Evolutionary conservation across 1,139 yeast genomes (phyloP).

Genomic region (Suhomyces choctaworum): DNA sequence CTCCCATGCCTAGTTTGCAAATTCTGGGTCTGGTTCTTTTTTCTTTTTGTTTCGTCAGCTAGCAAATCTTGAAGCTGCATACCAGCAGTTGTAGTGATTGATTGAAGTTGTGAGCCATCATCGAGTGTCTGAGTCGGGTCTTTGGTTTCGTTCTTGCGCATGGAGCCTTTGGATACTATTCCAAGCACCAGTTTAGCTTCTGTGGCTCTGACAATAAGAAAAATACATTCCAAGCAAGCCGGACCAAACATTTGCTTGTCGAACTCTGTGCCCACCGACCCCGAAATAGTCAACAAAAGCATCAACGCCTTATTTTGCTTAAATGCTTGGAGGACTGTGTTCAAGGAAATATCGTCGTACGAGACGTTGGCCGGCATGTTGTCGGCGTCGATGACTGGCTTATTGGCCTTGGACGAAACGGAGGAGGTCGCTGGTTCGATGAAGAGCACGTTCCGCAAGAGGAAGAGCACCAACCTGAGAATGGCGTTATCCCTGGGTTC

Average conservation of each 20-base stretch:
- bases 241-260: slow-evolving; percentile 61
- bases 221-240: slow-evolving; percentile 69
- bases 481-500: slow-evolving; percentile 73
- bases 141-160: background rate
- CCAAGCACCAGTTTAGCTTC: slow-evolving; percentile 31
- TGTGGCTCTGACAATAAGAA: slow-evolving; percentile 60
- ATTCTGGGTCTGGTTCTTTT: slow-evolving; percentile 49
- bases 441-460: slow-evolving; percentile 72
- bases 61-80: slow-evolving; percentile 55
- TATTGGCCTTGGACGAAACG: slow-evolving; percentile 42
- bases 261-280: slow-evolving; percentile 64
- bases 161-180: slow-evolving; percentile 3
- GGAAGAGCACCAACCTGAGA: slow-evolving; percentile 66
- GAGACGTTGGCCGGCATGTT: slow-evolving; percentile 57
- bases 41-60: slow-evolving; percentile 56
- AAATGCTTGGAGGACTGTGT: slow-evolving; percentile 57
- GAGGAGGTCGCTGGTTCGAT: slow-evolving; percentile 69
- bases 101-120: slow-evolving; percentile 12
- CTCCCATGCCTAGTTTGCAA: slow-evolving; percentile 81
- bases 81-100: slow-evolving; percentile 30
- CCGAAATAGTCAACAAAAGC: slow-evolving; percentile 66
- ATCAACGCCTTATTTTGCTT: slow-evolving; percentile 69
- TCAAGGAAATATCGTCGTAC: slow-evolving; percentile 67
- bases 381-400: slow-evolving; percentile 27
- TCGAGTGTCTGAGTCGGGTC: slow-evolving; percentile 1